These are phyloP conservation scores for Claviceps sorghi DNA, from an alignment of 2,329 filamentous ascomycete genomes.

Conservation along the genomic window DNA sequence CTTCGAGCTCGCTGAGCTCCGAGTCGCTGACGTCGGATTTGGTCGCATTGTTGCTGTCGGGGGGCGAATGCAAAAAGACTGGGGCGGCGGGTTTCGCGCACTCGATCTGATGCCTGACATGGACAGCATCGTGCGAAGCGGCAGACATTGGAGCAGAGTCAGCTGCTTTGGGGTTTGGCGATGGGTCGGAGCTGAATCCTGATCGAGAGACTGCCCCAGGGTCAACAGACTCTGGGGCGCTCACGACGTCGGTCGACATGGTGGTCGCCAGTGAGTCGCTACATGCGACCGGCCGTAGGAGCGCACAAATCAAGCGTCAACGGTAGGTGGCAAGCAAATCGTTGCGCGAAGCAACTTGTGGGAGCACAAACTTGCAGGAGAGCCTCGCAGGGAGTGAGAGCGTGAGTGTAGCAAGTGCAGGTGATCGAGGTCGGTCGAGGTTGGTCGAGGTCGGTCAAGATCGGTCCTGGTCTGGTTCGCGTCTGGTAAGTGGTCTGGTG, in stretches of 20 bases:
- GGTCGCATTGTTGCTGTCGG: slow-evolving; percentile 46
- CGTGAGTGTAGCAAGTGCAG: not conserved
- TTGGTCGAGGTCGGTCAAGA: too few species aligned
- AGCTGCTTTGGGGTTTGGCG: slow-evolving; percentile 3
- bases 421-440: too few species aligned
- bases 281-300: slow-evolving; percentile 22
- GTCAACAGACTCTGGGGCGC: slow-evolving; percentile 26
- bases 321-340: not conserved
- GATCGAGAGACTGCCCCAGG: slow-evolving; percentile 5
- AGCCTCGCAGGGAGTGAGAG: slow-evolving; percentile 4
- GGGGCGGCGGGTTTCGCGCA: slow-evolving; percentile 22
- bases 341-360: slow-evolving; percentile 1
- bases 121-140: slow-evolving; percentile 14
- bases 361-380: slow-evolving; percentile 3
- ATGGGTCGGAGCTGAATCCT: slow-evolving; percentile 15
- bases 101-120: slow-evolving; percentile 16
- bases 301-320: slow-evolving; percentile 6
- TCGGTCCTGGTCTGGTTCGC: not conserved
- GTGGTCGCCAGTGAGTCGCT: slow-evolving; percentile 23
- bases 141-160: slow-evolving; percentile 8
- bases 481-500: too few species aligned
- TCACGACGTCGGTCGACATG: slow-evolving; percentile 44
- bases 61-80: slow-evolving; percentile 45
- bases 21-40: slow-evolving; percentile 49
- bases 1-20: slow-evolving; percentile 51